A percentile compares a stretch with the other conserved stretches of the same genome.
Evolutionary conservation across 139 green algal species (phyloP).

Genomic region (Picochlorum sp.): DNA sequence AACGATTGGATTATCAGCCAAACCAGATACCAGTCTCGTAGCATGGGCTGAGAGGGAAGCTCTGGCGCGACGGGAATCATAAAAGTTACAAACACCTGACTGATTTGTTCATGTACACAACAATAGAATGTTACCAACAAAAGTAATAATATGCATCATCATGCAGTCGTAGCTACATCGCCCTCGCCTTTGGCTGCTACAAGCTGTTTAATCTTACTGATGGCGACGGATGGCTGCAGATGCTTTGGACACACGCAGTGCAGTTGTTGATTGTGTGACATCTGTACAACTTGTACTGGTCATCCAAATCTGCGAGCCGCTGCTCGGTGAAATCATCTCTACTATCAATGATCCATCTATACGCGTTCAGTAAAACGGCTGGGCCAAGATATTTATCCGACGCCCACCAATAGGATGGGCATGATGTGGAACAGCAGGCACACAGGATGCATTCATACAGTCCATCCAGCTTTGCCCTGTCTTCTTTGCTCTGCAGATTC

Average conservation of each 20-base stretch:
- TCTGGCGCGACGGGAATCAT: constrained; percentile 1
- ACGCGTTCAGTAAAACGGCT: constrained; percentile 86
- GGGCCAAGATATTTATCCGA: constrained; percentile 98
- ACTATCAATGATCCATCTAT: constrained; percentile 90
- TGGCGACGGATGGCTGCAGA: constrained; percentile 93
- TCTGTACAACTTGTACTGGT: constrained; percentile 95
- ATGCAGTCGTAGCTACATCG: too few relatives aligned
- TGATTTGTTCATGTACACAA: too few relatives aligned
- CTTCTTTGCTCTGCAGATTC: constrained; percentile 82
- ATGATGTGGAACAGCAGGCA: constrained; percentile 95
- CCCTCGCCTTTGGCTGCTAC: neutral
- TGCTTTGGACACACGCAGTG: constrained; percentile 68
- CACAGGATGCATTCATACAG: constrained; percentile 99
- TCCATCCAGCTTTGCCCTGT: constrained; percentile 88
- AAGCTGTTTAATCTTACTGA: constrained; percentile 93
- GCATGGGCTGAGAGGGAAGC: constrained; percentile 28
- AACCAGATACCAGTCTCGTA: constrained; percentile 26
- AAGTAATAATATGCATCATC: too few relatives aligned
- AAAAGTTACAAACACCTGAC: too few relatives aligned
- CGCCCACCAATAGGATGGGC: constrained; percentile 98
- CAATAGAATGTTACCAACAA: too few relatives aligned
- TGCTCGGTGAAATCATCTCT: constrained; percentile 87
- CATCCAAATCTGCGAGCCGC: constrained; percentile 78
- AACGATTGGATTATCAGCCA: constrained; percentile 16
- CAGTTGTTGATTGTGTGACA: constrained; percentile 99